These are phyloP conservation scores for Akanthomyces muscarius DNA, from an alignment of 2,329 filamentous ascomycete species.

Conservation along the genomic window DNA sequence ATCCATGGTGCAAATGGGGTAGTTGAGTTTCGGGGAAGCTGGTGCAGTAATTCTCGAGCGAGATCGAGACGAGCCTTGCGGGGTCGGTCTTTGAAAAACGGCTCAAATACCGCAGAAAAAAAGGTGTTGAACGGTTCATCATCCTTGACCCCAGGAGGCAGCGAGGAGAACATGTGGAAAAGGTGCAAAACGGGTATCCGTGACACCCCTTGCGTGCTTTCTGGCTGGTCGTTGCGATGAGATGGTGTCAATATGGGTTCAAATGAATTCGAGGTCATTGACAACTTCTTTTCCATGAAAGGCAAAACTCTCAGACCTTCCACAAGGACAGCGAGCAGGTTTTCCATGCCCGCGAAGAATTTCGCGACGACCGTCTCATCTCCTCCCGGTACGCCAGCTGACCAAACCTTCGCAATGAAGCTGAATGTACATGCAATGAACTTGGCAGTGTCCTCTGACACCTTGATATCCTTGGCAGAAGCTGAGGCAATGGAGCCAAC, in stretches of 20 bases:
- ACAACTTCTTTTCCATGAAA: slow-evolving; percentile 59
- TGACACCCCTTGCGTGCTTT: slow-evolving; percentile 47
- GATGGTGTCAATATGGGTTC: slow-evolving; percentile 64
- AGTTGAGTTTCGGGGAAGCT: slow-evolving; percentile 41
- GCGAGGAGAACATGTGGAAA: slow-evolving; percentile 54
- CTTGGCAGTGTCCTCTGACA: slow-evolving; percentile 75
- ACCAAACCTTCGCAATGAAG: slow-evolving; percentile 67
- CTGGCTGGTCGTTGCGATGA: slow-evolving; percentile 50
- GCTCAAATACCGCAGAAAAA: slow-evolving; percentile 50
- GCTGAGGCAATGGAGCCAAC: slow-evolving; percentile 62
- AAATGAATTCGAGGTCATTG: slow-evolving; percentile 53
- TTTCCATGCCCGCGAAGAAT: slow-evolving; percentile 52
- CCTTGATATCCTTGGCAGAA: slow-evolving; percentile 82
- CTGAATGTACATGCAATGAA: slow-evolving; percentile 71
- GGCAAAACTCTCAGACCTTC: slow-evolving; percentile 53
- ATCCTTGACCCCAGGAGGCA: slow-evolving; percentile 45
- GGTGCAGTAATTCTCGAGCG: slow-evolving; percentile 48
- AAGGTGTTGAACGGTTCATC: slow-evolving; percentile 43
- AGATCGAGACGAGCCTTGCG: slow-evolving; percentile 42
- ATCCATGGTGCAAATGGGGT: slow-evolving; percentile 50
- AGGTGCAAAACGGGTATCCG: slow-evolving; percentile 64
- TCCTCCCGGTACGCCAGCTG: slow-evolving; percentile 33
- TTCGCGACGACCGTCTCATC: slow-evolving; percentile 43
- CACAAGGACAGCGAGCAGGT: slow-evolving; percentile 47
- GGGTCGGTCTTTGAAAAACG: slow-evolving; percentile 53